A percentile compares a stretch with the other conserved stretches of the same genome.
Conservation (phyloP, 306 rosid genomes). For the Trifolium repens region DNA sequence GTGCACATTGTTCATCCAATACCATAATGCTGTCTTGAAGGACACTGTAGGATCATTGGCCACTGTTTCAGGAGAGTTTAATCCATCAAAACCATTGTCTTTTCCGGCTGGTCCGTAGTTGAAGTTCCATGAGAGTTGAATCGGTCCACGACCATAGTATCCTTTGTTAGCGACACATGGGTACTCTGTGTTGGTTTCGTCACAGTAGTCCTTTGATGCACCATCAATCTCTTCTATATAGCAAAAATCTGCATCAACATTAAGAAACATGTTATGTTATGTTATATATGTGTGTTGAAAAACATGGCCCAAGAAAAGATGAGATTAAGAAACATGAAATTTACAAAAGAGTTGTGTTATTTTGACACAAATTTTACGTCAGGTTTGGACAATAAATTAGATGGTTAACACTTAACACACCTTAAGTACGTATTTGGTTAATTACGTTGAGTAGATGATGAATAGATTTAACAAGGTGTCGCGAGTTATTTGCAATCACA, state of each 20-base stretch:
- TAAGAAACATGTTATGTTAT: too few species aligned
- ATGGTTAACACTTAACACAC: too few species aligned
- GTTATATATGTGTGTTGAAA: too few species aligned
- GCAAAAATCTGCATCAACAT: constrained; percentile 62
- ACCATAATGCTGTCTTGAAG: constrained; percentile 90
- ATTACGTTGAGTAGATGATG: too few species aligned
- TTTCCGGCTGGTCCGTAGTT: constrained; percentile 85
- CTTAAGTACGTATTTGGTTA: too few species aligned
- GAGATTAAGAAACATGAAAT: too few species aligned
- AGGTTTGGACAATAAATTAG: too few species aligned
- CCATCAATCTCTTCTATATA: constrained; percentile 88
- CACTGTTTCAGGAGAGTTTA: constrained; percentile 74
- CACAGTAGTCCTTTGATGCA: constrained; percentile 75
- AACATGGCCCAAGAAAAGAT: too few species aligned
- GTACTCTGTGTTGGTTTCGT: constrained; percentile 61
- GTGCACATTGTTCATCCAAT: constrained; percentile 69
- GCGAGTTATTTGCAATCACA: too few species aligned
- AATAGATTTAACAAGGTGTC: too few species aligned
- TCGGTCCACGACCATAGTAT: constrained; percentile 86
- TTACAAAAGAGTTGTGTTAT: too few species aligned
- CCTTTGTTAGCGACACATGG: constrained; percentile 74
- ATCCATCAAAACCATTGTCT: constrained; percentile 65
- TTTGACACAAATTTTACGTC: too few species aligned
- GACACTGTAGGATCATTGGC: constrained; percentile 63
- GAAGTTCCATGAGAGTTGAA: constrained; percentile 92